A percentile compares a stretch with the other conserved stretches of the same genome.
These are phyloP conservation scores for Mucor mucedo DNA, from an alignment of 371 early-diverging fungal species.

Conservation along the genomic window DNA sequence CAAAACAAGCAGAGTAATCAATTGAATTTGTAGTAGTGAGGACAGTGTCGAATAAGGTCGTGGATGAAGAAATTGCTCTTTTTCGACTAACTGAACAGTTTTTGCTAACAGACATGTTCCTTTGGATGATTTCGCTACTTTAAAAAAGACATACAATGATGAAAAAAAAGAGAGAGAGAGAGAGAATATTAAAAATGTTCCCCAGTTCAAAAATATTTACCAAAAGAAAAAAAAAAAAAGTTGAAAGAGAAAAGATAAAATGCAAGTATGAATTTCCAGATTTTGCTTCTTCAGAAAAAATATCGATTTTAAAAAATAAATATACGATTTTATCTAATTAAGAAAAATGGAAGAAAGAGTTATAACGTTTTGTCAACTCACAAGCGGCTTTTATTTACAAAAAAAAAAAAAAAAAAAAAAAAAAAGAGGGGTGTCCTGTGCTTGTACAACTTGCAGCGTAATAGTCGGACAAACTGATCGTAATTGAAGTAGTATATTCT, in stretches of 20 bases:
- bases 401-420: constrained; percentile 1
- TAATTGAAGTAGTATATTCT: too few relatives aligned
- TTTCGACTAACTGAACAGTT: not conserved
- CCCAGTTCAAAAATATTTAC: too few relatives aligned
- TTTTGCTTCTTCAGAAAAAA: too few relatives aligned
- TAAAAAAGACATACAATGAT: not conserved
- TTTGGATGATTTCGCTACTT: not conserved
- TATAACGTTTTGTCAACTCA: not conserved
- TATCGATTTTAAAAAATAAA: not conserved
- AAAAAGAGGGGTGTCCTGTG: not conserved
- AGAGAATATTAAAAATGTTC: not conserved
- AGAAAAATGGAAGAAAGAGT: constrained; percentile 11
- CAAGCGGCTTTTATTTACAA: not conserved
- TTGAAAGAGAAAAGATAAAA: not conserved
- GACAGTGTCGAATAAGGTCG: not conserved
- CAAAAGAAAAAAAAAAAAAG: not conserved
- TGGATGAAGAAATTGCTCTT: not conserved
- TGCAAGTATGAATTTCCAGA: too few relatives aligned
- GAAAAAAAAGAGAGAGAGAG: not conserved
- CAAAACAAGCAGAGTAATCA: not conserved
- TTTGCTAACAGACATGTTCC: not conserved
- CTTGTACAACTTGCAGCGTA: not conserved
- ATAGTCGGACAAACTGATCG: too few relatives aligned
- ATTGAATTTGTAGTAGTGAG: not conserved
- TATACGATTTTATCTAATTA: constrained; percentile 7